Percentiles rank a stretch among this genome's conserved stretches.
phyloP scores from a whole-genome alignment of 1,284 basidiomycete genomes.

The Tilletia caries region DNA sequence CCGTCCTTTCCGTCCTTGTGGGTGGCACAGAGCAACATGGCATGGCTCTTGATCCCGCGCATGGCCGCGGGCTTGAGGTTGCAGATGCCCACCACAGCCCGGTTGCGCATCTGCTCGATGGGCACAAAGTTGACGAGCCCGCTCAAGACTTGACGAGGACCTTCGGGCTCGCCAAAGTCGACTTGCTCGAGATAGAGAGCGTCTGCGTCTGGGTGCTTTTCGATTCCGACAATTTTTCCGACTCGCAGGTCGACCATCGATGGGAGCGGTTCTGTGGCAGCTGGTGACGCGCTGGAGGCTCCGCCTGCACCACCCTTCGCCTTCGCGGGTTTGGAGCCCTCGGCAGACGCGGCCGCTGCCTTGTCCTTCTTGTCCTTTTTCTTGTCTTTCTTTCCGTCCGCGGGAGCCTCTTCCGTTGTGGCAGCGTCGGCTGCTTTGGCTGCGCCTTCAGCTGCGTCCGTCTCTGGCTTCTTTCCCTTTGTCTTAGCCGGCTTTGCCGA shows the following conservation, averaged over 20 bases:
- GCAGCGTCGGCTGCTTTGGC: background rate
- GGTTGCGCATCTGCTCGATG: conserved; percentile 51
- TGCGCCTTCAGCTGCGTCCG: background rate
- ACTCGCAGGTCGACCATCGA: conserved; percentile 51
- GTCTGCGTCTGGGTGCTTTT: conserved; percentile 51
- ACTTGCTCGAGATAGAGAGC: conserved; percentile 51
- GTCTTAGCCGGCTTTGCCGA: conserved; percentile 23
- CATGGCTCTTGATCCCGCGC: conserved; percentile 53
- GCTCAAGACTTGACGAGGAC: conserved; percentile 49
- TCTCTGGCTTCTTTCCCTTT: conserved; percentile 23
- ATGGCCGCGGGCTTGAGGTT: conserved; percentile 52
- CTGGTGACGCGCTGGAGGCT: conserved; percentile 15
- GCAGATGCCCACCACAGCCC: conserved; percentile 51
- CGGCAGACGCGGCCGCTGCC: conserved; percentile 27
- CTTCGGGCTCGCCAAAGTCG: conserved; percentile 52
- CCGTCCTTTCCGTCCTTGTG: conserved; percentile 48
- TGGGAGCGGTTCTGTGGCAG: conserved; percentile 29
- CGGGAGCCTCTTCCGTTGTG: background rate
- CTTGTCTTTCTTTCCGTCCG: conserved; percentile 33
- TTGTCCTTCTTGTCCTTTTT: conserved; percentile 42
- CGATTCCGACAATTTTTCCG: conserved; percentile 49
- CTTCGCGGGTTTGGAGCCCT: conserved; percentile 22
- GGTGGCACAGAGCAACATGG: conserved; percentile 51
- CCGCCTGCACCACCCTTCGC: conserved; percentile 33
- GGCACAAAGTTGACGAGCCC: conserved; percentile 52